Percentiles rank a stretch among this genome's conserved stretches.
phyloP scores from a whole-genome alignment of 139 green algal species.

The Picochlorum sp. region DNA sequence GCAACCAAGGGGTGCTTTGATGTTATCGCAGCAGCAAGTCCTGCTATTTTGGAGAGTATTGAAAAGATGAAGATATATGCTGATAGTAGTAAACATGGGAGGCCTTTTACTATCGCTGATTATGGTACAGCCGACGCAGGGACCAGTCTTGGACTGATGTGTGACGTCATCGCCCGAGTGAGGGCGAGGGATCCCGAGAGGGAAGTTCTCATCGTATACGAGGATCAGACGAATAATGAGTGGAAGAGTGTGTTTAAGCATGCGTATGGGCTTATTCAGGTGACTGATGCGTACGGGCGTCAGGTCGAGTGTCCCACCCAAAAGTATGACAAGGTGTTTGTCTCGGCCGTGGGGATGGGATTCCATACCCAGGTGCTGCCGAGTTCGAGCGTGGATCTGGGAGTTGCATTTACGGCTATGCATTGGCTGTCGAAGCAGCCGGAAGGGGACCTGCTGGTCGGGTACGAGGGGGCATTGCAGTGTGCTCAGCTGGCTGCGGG shows the following conservation, averaged over 20 bases:
- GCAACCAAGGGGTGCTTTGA: not conserved
- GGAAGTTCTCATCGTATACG: not conserved
- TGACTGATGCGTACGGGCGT: not conserved
- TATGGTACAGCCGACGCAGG: not conserved
- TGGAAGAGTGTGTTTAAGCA: not conserved
- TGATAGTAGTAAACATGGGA: too few species aligned
- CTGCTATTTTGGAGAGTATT: not conserved
- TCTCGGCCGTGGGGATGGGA: not conserved
- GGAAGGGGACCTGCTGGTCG: not conserved
- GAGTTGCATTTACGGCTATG: not conserved
- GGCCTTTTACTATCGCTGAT: not conserved
- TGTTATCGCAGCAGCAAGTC: not conserved
- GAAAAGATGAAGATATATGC: not conserved
- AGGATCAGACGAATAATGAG: not conserved
- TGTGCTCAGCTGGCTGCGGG: not conserved
- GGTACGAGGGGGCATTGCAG: not conserved
- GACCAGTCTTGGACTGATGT: not conserved
- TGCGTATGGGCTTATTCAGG: not conserved
- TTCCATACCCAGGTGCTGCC: not conserved
- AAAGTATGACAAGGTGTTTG: not conserved
- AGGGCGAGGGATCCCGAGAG: not conserved
- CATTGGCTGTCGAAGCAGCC: not conserved
- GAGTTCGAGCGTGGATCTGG: not conserved
- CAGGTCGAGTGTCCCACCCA: not conserved
- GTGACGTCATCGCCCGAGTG: not conserved